Conservation (phyloP, 371 early-diverging fungal genomes). For the Saksenaea vasiformis region DNA sequence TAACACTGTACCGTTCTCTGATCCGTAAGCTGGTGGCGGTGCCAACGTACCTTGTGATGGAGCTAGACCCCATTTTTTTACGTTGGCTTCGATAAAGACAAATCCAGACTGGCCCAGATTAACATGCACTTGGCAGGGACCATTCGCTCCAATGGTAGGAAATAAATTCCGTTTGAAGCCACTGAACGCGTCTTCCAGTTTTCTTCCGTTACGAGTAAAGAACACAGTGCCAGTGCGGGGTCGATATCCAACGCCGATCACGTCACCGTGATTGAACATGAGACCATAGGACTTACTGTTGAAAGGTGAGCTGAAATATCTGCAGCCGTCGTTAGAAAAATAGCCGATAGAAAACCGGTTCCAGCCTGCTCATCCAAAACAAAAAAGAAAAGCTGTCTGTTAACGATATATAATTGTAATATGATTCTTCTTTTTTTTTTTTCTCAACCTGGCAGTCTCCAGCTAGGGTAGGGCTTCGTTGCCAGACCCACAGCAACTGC, state of each 20-base stretch:
- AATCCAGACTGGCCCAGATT: slow-evolving; percentile 65
- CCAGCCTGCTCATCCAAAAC: slow-evolving; percentile 57
- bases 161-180: slow-evolving; percentile 61
- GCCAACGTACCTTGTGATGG: slow-evolving; percentile 68
- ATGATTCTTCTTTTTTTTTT: neutral
- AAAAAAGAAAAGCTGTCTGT: neutral
- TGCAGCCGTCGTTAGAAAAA: slow-evolving; percentile 63
- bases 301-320: slow-evolving; percentile 71
- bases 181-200: slow-evolving; percentile 58
- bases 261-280: slow-evolving; percentile 69
- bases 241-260: slow-evolving; percentile 78
- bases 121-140: slow-evolving; percentile 64
- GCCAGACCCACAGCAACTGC: slow-evolving; percentile 67
- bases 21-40: slow-evolving; percentile 70
- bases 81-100: slow-evolving; percentile 79
- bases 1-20: slow-evolving; percentile 39
- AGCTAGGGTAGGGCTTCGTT: slow-evolving; percentile 70
- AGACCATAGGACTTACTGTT: slow-evolving; percentile 60
- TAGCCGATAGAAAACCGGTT: slow-evolving; percentile 77
- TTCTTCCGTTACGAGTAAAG: slow-evolving; percentile 81
- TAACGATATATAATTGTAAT: neutral
- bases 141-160: slow-evolving; percentile 66
- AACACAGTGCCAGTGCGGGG: slow-evolving; percentile 75
- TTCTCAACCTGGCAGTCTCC: slow-evolving; percentile 64
- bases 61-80: slow-evolving; percentile 83